These are phyloP conservation scores for Acanthamoeba triangularis DNA, from an alignment of 208 protist genomes.

Conservation along the genomic window DNA sequence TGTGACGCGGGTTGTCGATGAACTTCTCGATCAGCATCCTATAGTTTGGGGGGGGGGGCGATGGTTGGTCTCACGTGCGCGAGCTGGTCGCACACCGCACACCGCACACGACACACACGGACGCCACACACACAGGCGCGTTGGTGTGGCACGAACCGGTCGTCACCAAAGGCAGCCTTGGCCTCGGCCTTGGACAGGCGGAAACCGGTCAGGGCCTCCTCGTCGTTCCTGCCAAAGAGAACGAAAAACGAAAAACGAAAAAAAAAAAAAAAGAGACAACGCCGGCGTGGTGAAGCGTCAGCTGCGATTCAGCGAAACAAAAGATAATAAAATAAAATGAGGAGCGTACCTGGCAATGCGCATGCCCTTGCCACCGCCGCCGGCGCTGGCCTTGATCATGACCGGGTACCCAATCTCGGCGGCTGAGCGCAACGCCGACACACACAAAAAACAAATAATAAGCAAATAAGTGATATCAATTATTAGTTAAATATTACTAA, in stretches of 20 bases:
- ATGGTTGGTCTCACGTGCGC: neutral
- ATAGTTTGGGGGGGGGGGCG: neutral
- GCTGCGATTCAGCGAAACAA: neutral
- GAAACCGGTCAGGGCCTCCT: slow-evolving; percentile 84
- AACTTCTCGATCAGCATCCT: slow-evolving; percentile 61
- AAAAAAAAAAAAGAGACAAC: too few relatives aligned
- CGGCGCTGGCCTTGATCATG: slow-evolving; percentile 95
- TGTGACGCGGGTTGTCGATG: slow-evolving; percentile 91
- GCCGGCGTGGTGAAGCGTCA: too few relatives aligned
- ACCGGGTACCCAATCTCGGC: slow-evolving; percentile 93
- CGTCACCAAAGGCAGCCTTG: slow-evolving; percentile 83
- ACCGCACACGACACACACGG: neutral
- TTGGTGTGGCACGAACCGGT: neutral
- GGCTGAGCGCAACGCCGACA: slow-evolving; percentile 4
- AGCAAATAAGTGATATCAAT: too few relatives aligned
- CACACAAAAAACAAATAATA: neutral
- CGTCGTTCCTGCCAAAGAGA: slow-evolving; percentile 76
- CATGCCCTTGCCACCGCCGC: slow-evolving; percentile 92
- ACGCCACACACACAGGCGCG: too few relatives aligned
- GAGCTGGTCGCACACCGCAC: neutral
- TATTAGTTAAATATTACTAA: too few relatives aligned
- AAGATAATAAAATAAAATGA: neutral
- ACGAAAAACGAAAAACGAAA: too few relatives aligned
- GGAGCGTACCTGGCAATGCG: slow-evolving; percentile 39
- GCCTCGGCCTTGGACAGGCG: slow-evolving; percentile 85